phyloP scores from a whole-genome alignment of 2,329 filamentous ascomycete genomes.

The Monosporascus sp. region DNA sequence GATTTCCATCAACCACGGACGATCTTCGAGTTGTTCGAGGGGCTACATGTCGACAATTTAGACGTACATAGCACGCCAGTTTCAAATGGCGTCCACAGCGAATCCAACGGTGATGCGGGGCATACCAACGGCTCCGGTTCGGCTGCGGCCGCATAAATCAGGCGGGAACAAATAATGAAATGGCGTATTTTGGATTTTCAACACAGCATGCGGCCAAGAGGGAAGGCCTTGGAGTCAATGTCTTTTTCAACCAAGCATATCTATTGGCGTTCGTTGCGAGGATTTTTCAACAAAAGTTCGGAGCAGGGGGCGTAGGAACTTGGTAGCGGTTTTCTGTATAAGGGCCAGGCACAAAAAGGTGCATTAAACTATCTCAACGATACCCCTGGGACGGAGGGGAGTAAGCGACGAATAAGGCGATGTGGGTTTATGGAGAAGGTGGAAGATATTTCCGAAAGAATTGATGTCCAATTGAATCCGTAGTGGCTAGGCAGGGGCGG shows the following conservation, averaged over 20 bases:
- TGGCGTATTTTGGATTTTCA: slow-evolving; percentile 29
- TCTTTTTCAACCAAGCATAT: slow-evolving; percentile 30
- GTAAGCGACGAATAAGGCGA: too few relatives aligned
- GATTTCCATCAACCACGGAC: slow-evolving; percentile 83
- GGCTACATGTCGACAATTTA: slow-evolving; percentile 62
- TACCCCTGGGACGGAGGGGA: slow-evolving; percentile 25
- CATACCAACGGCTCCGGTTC: not conserved
- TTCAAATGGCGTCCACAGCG: slow-evolving; percentile 22
- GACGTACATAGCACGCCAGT: slow-evolving; percentile 36
- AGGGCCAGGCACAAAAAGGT: slow-evolving; percentile 23
- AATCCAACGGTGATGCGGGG: slow-evolving; percentile 16
- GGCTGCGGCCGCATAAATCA: slow-evolving; percentile 7
- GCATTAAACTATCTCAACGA: slow-evolving; percentile 36
- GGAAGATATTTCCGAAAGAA: too few relatives aligned
- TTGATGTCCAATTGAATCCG: too few relatives aligned
- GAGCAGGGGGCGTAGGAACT: slow-evolving; percentile 16
- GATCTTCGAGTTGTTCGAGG: slow-evolving; percentile 83
- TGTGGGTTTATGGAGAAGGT: too few relatives aligned
- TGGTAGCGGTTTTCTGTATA: slow-evolving; percentile 2
- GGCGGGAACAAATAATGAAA: slow-evolving; percentile 13
- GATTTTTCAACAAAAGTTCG: slow-evolving; percentile 30
- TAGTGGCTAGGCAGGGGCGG: too few relatives aligned
- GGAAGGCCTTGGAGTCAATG: slow-evolving; percentile 12
- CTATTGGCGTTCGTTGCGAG: slow-evolving; percentile 19
- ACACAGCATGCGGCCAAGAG: slow-evolving; percentile 22